Evolutionary conservation across 148 eudicot genomes (phyloP).

Genomic region (Chenopodium suecicum): DNA sequence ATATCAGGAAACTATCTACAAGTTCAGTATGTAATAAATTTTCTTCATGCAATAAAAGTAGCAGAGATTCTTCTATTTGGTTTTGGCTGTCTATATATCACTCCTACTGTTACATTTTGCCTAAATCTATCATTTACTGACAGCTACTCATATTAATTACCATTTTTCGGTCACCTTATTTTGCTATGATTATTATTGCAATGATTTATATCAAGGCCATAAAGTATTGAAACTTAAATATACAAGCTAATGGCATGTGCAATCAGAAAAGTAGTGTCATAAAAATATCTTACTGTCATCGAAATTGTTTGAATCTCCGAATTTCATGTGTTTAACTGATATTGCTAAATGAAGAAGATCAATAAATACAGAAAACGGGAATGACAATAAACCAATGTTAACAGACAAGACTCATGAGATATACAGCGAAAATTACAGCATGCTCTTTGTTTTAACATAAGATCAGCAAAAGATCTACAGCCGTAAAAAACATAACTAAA

Average conservation of each 20-base stretch:
- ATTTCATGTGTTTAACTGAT: neutral
- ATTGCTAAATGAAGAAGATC: neutral
- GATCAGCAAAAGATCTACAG: conserved; percentile 18
- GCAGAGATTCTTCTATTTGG: neutral
- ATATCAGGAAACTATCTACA: neutral
- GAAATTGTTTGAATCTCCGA: neutral
- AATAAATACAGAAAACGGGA: neutral
- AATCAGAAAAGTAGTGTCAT: neutral
- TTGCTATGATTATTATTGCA: neutral
- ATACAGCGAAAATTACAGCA: conserved; percentile 26
- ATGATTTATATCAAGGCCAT: no score
- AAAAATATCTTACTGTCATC: neutral
- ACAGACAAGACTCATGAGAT: neutral
- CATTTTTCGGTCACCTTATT: neutral
- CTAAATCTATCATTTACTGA: neutral
- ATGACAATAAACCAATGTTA: neutral
- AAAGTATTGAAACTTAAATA: neutral
- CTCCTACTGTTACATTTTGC: neutral
- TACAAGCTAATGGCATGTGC: neutral
- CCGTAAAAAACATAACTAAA: neutral
- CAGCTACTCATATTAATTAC: neutral
- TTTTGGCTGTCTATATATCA: neutral
- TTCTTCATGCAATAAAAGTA: neutral
- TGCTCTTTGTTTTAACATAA: conserved; percentile 16
- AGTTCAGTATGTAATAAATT: neutral